Conservation (phyloP, 805 yeast genomes). For the Lachancea kluyveri region DNA sequence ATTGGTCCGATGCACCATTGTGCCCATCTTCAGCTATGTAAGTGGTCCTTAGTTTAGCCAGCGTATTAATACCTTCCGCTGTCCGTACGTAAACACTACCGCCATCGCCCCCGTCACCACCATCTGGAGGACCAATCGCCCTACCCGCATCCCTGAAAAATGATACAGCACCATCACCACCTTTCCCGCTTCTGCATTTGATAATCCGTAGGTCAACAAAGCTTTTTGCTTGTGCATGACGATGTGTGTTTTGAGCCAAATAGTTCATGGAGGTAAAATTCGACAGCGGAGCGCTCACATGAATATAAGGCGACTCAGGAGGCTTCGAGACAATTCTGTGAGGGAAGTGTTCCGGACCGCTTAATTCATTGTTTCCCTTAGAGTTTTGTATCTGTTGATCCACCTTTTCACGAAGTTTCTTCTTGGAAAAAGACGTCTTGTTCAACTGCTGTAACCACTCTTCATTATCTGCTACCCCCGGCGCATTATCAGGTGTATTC, state of each 20-base stretch:
- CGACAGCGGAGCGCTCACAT: slow-evolving; percentile 18
- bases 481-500: slow-evolving; percentile 34
- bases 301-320: slow-evolving; percentile 18
- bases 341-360: not conserved
- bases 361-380: too few relatives aligned
- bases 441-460: slow-evolving; percentile 33
- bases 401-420: slow-evolving; percentile 5
- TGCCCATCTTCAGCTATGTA: slow-evolving; percentile 71
- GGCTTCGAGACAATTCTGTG: slow-evolving; percentile 15
- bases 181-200: slow-evolving; percentile 66
- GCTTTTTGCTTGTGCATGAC: slow-evolving; percentile 34
- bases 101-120: slow-evolving; percentile 98
- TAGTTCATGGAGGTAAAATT: slow-evolving; percentile 26
- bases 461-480: slow-evolving; percentile 38
- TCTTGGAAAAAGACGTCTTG: too few relatives aligned
- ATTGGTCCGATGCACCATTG: slow-evolving; percentile 65
- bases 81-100: slow-evolving; percentile 85
- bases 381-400: not conserved
- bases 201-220: slow-evolving; percentile 64
- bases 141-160: slow-evolving; percentile 82
- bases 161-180: slow-evolving; percentile 85
- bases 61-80: slow-evolving; percentile 58
- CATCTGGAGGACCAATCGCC: slow-evolving; percentile 91
- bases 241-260: slow-evolving; percentile 36
- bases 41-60: slow-evolving; percentile 60